These are phyloP conservation scores for Backusella mclennaniae DNA, from an alignment of 192 early-diverging fungal genomes.

Conservation along the genomic window DNA sequence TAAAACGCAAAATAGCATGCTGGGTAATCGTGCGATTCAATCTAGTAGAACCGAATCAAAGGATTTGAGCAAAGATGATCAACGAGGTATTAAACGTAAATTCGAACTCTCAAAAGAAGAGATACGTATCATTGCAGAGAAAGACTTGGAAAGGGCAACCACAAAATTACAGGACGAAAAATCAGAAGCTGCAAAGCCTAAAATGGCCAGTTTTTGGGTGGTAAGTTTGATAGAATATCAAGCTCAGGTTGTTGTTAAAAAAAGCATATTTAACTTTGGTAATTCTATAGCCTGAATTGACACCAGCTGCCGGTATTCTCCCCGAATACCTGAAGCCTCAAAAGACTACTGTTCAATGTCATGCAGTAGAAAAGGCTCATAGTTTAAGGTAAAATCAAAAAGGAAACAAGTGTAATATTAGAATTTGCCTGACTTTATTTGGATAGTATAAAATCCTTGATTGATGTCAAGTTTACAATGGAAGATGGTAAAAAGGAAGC, in stretches of 20 bases:
- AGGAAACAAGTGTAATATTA: neutral
- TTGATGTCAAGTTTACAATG: slow-evolving; percentile 60
- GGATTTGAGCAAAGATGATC: neutral
- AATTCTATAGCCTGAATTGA: slow-evolving; percentile 60
- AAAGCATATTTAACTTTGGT: neutral
- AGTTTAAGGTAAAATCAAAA: slow-evolving; percentile 49
- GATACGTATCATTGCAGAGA: slow-evolving; percentile 19
- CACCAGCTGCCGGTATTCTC: slow-evolving; percentile 57
- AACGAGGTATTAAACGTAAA: slow-evolving; percentile 31
- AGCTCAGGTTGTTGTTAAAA: too few species aligned
- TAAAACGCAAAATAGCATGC: slow-evolving; percentile 58
- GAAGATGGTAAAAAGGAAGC: slow-evolving; percentile 35
- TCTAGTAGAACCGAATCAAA: neutral
- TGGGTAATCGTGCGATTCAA: slow-evolving; percentile 23
- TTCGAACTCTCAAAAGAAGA: slow-evolving; percentile 33
- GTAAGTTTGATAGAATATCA: slow-evolving; percentile 26
- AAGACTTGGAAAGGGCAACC: slow-evolving; percentile 32
- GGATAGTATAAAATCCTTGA: slow-evolving; percentile 63
- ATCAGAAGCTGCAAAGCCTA: slow-evolving; percentile 38
- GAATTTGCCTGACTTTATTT: neutral
- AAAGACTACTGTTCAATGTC: slow-evolving; percentile 61
- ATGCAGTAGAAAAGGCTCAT: slow-evolving; percentile 61
- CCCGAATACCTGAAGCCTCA: slow-evolving; percentile 50
- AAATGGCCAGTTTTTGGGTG: slow-evolving; percentile 72
- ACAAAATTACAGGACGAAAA: slow-evolving; percentile 34